These are phyloP conservation scores for Trichoderma breve DNA, from an alignment of 2,329 filamentous ascomycete genomes.

Conservation along the genomic window DNA sequence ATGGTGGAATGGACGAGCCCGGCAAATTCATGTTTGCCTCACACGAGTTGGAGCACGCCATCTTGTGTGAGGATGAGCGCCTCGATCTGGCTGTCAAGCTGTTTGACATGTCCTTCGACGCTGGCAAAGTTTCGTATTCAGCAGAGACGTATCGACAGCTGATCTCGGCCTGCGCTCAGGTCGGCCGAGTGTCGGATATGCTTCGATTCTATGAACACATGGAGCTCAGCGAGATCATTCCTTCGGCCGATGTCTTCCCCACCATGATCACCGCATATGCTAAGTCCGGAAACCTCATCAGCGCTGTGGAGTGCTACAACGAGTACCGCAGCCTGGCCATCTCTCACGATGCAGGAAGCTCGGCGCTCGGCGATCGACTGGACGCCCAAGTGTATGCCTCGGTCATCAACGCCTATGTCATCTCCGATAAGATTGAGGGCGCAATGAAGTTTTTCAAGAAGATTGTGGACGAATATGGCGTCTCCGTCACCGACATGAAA, in stretches of 20 bases:
- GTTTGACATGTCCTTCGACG: constrained; percentile 71
- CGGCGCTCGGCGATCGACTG: constrained; percentile 66
- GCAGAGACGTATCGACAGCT: constrained; percentile 81
- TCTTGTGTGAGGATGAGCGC: constrained; percentile 83
- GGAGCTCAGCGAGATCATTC: constrained; percentile 71
- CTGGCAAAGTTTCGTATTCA: constrained; percentile 65
- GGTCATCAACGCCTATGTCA: constrained; percentile 85
- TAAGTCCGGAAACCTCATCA: constrained; percentile 73
- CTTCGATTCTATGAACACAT: constrained; percentile 87
- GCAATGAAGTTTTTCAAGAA: constrained; percentile 83
- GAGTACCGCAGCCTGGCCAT: constrained; percentile 91
- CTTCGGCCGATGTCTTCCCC: constrained; percentile 80
- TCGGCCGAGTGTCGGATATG: constrained; percentile 83
- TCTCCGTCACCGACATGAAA: constrained; percentile 61
- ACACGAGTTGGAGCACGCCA: constrained; percentile 80
- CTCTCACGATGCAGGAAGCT: constrained; percentile 71
- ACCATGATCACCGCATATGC: constrained; percentile 96
- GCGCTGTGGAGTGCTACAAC: constrained; percentile 91
- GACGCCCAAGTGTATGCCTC: constrained; percentile 87
- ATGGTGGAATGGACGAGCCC: constrained; percentile 78
- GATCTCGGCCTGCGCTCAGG: constrained; percentile 81
- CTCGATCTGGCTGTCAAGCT: constrained; percentile 81
- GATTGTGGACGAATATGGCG: constrained; percentile 63
- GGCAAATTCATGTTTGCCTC: constrained; percentile 88
- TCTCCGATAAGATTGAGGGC: constrained; percentile 75